Percentiles rank a stretch among this genome's conserved stretches.
These are phyloP conservation scores for Diaporthe destruens DNA, from an alignment of 2,329 filamentous ascomycete species.

Conservation along the genomic window DNA sequence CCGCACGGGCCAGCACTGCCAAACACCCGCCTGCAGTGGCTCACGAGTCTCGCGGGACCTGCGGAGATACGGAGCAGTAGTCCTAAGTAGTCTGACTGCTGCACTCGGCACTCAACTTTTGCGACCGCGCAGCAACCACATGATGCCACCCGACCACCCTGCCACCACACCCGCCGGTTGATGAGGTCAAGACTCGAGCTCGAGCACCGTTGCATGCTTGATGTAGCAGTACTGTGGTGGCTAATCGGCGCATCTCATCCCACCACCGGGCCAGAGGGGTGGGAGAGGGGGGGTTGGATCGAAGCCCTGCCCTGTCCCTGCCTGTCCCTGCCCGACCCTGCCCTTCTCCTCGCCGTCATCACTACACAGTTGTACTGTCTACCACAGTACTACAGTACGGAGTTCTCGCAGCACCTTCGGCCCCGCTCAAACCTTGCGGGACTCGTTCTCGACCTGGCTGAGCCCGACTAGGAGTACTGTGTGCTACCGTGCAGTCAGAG, in stretches of 20 bases:
- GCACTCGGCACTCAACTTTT: conserved; percentile 10
- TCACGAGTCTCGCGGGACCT: conserved; percentile 11
- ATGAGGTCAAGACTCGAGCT: conserved; percentile 15
- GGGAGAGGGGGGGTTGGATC: too few species aligned
- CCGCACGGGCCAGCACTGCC: too few species aligned
- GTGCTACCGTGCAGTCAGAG: too few species aligned
- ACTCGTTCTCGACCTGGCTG: background rate
- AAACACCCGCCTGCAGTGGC: background rate
- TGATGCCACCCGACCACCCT: background rate
- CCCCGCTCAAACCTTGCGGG: conserved; percentile 3
- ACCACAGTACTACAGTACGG: too few species aligned
- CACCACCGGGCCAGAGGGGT: background rate
- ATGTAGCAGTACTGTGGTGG: too few species aligned
- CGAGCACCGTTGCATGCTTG: background rate
- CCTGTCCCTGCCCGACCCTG: too few species aligned
- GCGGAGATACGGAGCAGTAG: too few species aligned
- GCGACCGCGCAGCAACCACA: conserved; percentile 9
- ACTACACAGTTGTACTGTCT: background rate
- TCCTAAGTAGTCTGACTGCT: too few species aligned
- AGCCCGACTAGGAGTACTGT: background rate
- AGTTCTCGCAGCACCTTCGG: background rate
- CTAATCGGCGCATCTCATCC: background rate
- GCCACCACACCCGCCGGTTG: background rate
- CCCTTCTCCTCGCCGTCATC: background rate
- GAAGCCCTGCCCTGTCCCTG: too few species aligned